These are phyloP conservation scores for Amphirosellinia nigrospora DNA, from an alignment of 495 filamentous ascomycete species.

Conservation along the genomic window DNA sequence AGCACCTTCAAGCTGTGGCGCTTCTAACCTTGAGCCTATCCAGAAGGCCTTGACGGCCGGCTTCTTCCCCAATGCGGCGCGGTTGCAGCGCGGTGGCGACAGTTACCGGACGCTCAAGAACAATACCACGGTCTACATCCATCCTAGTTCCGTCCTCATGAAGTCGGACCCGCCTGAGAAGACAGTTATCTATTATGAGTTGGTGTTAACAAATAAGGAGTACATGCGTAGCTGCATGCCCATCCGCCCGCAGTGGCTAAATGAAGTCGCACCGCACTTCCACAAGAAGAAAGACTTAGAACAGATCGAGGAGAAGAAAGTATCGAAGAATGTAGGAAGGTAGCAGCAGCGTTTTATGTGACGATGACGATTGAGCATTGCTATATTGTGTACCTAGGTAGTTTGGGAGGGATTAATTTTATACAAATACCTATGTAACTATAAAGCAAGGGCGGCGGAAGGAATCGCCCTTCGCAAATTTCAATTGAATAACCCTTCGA, in stretches of 20 bases:
- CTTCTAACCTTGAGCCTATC: constrained; percentile 74
- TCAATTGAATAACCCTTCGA: neutral
- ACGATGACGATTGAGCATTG: neutral
- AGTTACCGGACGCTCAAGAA: constrained; percentile 96
- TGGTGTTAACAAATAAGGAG: constrained; percentile 92
- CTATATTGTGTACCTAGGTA: neutral
- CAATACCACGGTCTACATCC: constrained; percentile 85
- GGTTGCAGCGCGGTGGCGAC: constrained; percentile 83
- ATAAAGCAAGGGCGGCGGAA: neutral
- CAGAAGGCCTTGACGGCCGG: constrained; percentile 88
- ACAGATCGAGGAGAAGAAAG: constrained; percentile 78
- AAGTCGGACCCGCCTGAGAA: constrained; percentile 76
- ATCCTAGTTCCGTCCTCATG: constrained; percentile 83
- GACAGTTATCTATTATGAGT: constrained; percentile 89
- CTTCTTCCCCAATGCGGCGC: constrained; percentile 94
- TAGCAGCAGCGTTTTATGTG: constrained; percentile 23
- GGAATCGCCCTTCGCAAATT: neutral
- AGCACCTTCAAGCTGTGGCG: constrained; percentile 67
- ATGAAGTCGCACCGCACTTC: constrained; percentile 93
- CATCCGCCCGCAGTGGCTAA: constrained; percentile 82
- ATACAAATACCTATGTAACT: neutral
- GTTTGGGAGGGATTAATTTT: neutral
- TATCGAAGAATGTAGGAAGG: constrained; percentile 51
- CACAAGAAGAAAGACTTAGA: constrained; percentile 94
- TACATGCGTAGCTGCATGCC: constrained; percentile 91